Evolutionary conservation across 345 rosid species (phyloP).

Genomic region (Schrenkiella parvula): DNA sequence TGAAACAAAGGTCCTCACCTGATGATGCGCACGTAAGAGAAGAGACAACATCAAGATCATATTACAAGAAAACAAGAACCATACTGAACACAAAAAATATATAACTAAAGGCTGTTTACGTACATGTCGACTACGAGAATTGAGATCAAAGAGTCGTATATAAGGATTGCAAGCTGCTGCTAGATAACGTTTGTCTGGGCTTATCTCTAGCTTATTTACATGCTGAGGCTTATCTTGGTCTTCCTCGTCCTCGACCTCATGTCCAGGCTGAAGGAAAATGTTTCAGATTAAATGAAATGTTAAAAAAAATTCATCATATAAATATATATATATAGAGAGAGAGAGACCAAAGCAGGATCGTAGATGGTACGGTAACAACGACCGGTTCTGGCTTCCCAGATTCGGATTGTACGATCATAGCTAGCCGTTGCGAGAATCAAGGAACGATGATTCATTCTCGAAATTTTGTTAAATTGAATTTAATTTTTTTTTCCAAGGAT

Average conservation of each 20-base stretch:
- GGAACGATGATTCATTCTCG: conserved; percentile 29
- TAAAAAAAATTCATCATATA: background rate
- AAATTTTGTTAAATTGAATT: background rate
- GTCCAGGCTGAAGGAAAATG: conserved; percentile 46
- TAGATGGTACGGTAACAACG: conserved; percentile 84
- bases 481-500: background rate
- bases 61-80: background rate
- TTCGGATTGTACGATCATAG: conserved; percentile 83
- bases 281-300: background rate
- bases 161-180: conserved; percentile 97
- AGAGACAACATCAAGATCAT: background rate
- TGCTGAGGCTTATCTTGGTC: conserved; percentile 39
- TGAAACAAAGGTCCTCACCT: conserved; percentile 88
- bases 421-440: conserved; percentile 91
- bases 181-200: conserved; percentile 67
- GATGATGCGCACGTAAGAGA: conserved; percentile 1
- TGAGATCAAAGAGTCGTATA: conserved; percentile 78
- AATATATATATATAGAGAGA: background rate
- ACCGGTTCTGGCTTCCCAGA: conserved; percentile 89
- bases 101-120: conserved; percentile 22
- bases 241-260: conserved; percentile 53
- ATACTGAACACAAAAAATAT: background rate
- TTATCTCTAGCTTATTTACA: conserved; percentile 89
- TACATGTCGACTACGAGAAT: conserved; percentile 60
- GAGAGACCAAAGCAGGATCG: conserved; percentile 40